phyloP scores from a whole-genome alignment of 306 rosid genomes.

The Dicorynia guianensis region DNA sequence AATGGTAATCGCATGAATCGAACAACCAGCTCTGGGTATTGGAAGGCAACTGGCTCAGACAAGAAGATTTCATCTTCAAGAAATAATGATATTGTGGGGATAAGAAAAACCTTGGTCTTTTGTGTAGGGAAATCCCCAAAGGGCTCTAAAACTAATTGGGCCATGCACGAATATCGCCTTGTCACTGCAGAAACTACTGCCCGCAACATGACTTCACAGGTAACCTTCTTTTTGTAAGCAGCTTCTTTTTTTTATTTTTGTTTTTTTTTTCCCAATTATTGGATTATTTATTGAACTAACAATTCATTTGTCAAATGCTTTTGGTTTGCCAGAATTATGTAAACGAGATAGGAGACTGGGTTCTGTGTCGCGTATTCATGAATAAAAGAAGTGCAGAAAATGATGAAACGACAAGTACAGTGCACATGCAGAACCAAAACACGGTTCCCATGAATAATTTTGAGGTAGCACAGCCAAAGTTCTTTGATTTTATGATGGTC shows the following conservation, averaged over 20 bases:
- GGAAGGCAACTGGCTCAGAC: conserved; percentile 87
- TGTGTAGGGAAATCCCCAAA: conserved; percentile 62
- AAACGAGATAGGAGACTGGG: conserved; percentile 70
- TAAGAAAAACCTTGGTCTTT: conserved; percentile 75
- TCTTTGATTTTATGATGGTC: conserved; percentile 54
- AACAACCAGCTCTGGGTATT: conserved; percentile 77
- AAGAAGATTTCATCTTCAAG: conserved; percentile 59
- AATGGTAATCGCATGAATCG: conserved; percentile 70
- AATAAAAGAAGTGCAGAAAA: conserved; percentile 58
- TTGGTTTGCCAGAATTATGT: conserved; percentile 47
- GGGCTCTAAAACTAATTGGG: conserved; percentile 71
- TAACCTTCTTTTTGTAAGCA: conserved; percentile 15
- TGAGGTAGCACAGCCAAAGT: conserved; percentile 39
- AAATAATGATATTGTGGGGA: conserved; percentile 51
- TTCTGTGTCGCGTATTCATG: conserved; percentile 69
- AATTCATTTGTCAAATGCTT: neutral
- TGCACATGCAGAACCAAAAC: conserved; percentile 23
- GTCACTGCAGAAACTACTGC: conserved; percentile 25
- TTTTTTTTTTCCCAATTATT: too few species aligned
- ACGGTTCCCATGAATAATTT: neutral
- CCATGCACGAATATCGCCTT: conserved; percentile 88
- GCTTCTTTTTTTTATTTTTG: too few species aligned
- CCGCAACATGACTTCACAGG: conserved; percentile 42
- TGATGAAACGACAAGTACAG: conserved; percentile 32
- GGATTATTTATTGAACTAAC: neutral